These are phyloP conservation scores for Ilex aquifolium DNA, from an alignment of 257 asterid genomes.

Conservation along the genomic window DNA sequence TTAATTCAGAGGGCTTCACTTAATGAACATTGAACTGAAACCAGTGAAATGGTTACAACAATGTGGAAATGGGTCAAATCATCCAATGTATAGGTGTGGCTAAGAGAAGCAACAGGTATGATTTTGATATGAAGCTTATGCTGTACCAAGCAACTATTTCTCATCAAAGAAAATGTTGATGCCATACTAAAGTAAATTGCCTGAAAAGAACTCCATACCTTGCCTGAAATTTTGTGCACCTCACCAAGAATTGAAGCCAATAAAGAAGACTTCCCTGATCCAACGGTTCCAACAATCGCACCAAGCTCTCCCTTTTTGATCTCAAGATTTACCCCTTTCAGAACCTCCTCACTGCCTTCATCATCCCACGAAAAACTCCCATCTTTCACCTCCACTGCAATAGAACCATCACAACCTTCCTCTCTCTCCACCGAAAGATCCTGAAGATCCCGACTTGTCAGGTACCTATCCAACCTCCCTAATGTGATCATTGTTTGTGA, in stretches of 20 bases:
- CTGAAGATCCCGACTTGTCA: slow-evolving; percentile 46
- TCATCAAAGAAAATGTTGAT: no score
- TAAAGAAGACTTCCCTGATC: slow-evolving; percentile 74
- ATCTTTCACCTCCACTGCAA: slow-evolving; percentile 42
- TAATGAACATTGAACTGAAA: no score
- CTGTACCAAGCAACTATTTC: no score
- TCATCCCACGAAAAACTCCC: slow-evolving; percentile 69
- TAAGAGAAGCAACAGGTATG: no score
- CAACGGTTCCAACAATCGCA: slow-evolving; percentile 78
- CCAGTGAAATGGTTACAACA: no score
- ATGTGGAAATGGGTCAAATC: no score
- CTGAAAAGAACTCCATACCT: slow-evolving; percentile 27
- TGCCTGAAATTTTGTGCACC: slow-evolving; percentile 52
- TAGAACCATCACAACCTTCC: slow-evolving; percentile 29
- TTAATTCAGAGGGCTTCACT: no score
- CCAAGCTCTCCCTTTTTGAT: slow-evolving; percentile 67
- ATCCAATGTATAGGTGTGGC: no score
- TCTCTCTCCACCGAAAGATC: slow-evolving; percentile 35
- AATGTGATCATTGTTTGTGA: slow-evolving; percentile 57
- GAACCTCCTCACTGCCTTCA: slow-evolving; percentile 26
- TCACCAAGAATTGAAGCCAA: slow-evolving; percentile 71
- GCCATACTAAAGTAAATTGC: no score
- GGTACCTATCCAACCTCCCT: slow-evolving; percentile 50
- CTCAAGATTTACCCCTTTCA: slow-evolving; percentile 36
- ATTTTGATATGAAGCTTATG: no score